Conservation (phyloP, 495 filamentous ascomycete genomes). For the Hamigera avellanea region DNA sequence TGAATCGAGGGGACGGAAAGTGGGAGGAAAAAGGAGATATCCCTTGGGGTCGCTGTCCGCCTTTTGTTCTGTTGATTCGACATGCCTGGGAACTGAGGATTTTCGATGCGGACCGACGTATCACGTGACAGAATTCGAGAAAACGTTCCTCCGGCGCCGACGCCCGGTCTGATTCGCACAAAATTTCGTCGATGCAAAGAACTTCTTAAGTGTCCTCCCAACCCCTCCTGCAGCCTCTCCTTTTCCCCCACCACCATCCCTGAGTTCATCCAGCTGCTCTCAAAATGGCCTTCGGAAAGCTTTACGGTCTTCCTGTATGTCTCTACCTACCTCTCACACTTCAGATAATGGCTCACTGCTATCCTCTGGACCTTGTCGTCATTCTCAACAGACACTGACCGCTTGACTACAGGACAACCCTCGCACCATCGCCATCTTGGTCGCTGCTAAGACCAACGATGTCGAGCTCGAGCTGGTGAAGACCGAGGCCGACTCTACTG, state of each 20-base stretch:
- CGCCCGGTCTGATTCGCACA: slow-evolving; percentile 22
- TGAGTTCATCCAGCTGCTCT: slow-evolving; percentile 8
- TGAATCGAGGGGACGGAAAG: not conserved
- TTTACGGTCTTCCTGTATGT: slow-evolving; percentile 79
- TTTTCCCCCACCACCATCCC: slow-evolving; percentile 2
- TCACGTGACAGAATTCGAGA: slow-evolving; percentile 1
- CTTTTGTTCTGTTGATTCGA: too few species aligned
- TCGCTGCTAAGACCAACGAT: slow-evolving; percentile 91
- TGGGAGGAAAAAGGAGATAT: too few species aligned
- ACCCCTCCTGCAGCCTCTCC: slow-evolving; percentile 14
- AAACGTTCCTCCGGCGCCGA: slow-evolving; percentile 24
- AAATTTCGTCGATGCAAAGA: slow-evolving; percentile 13
- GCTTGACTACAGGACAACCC: slow-evolving; percentile 55
- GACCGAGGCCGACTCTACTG: slow-evolving; percentile 35
- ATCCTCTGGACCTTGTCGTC: slow-evolving; percentile 5
- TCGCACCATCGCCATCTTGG: slow-evolving; percentile 77
- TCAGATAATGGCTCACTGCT: slow-evolving; percentile 4
- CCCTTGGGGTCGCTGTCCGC: too few species aligned
- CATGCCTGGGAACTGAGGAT: too few species aligned
- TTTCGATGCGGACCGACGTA: slow-evolving; percentile 7
- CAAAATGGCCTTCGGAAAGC: slow-evolving; percentile 91
- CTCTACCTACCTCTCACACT: not conserved
- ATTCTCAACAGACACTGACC: slow-evolving; percentile 3
- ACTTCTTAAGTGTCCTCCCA: too few species aligned
- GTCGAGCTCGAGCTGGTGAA: slow-evolving; percentile 78